A percentile compares a stretch with the other conserved stretches of the same genome.
Conservation (phyloP, 2,329 filamentous ascomycete genomes). For the Samsoniella hepiali region DNA sequence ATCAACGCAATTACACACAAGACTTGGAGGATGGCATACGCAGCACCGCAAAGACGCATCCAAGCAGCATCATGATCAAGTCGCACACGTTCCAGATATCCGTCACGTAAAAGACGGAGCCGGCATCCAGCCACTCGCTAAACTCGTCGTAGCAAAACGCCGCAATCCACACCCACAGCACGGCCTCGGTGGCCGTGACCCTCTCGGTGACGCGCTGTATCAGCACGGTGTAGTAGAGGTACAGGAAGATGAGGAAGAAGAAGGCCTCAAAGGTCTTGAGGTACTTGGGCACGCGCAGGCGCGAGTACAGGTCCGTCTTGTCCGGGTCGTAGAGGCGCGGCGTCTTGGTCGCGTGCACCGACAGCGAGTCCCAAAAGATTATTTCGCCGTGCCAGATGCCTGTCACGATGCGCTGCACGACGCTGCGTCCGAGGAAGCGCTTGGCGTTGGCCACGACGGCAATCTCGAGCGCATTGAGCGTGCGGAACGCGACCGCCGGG, state of each 20-base stretch:
- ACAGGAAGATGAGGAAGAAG: slow-evolving; percentile 74
- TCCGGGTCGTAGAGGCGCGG: slow-evolving; percentile 70
- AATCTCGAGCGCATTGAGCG: slow-evolving; percentile 83
- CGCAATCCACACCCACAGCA: slow-evolving; percentile 81
- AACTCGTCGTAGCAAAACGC: slow-evolving; percentile 87
- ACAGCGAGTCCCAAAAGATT: slow-evolving; percentile 80
- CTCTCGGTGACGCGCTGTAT: slow-evolving; percentile 64
- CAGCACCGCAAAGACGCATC: slow-evolving; percentile 65
- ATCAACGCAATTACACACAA: neutral
- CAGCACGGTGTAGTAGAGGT: slow-evolving; percentile 82
- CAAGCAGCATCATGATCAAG: slow-evolving; percentile 70
- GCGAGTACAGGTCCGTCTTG: slow-evolving; percentile 69
- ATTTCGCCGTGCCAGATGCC: slow-evolving; percentile 86
- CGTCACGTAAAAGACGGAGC: slow-evolving; percentile 78
- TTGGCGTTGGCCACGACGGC: slow-evolving; percentile 79
- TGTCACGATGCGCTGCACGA: slow-evolving; percentile 79
- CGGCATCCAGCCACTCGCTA: slow-evolving; percentile 80
- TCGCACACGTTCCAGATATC: slow-evolving; percentile 80
- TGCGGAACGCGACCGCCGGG: slow-evolving; percentile 69
- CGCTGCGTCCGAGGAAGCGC: slow-evolving; percentile 75
- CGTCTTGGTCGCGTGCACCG: slow-evolving; percentile 68
- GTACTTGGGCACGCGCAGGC: slow-evolving; percentile 76
- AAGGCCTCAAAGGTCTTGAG: slow-evolving; percentile 79
- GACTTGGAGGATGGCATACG: slow-evolving; percentile 48
- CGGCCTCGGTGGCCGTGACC: slow-evolving; percentile 65